phyloP scores from a whole-genome alignment of 345 rosid genomes.

The Odontarrhena argentea region DNA sequence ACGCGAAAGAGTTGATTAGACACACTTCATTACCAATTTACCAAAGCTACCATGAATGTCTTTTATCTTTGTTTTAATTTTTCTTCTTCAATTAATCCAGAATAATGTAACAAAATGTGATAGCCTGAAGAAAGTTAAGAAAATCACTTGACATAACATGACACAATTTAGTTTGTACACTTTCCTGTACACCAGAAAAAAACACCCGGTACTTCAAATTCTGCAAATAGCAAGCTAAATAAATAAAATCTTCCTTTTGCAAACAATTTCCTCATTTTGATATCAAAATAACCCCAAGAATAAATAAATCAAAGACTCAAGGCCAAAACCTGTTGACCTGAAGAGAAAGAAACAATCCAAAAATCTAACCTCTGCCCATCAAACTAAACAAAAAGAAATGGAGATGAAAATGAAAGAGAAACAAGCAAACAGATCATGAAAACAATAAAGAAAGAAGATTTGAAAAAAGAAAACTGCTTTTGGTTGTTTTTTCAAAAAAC shows the following conservation, averaged over 20 bases:
- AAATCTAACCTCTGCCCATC: slow-evolving; percentile 33
- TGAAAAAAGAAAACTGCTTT: slow-evolving; percentile 30
- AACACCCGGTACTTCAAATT: slow-evolving; percentile 23
- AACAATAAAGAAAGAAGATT: slow-evolving; percentile 19
- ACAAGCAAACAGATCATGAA: slow-evolving; percentile 30
- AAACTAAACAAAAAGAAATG: slow-evolving; percentile 16
- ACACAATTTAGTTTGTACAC: slow-evolving; percentile 23
- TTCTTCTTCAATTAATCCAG: not conserved
- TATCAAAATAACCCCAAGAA: slow-evolving; percentile 40
- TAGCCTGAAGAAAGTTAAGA: not conserved
- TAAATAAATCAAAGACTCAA: slow-evolving; percentile 45
- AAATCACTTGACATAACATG: slow-evolving; percentile 10
- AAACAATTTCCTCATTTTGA: slow-evolving; percentile 40
- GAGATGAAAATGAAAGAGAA: not conserved
- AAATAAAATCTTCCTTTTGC: slow-evolving; percentile 9
- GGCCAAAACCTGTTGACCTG: slow-evolving; percentile 39
- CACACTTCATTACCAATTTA: too few relatives aligned
- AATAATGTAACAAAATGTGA: not conserved
- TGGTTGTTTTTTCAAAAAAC: slow-evolving; percentile 31
- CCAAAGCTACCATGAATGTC: too few relatives aligned
- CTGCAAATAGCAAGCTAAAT: slow-evolving; percentile 11
- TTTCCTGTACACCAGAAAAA: slow-evolving; percentile 25
- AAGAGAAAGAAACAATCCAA: slow-evolving; percentile 33
- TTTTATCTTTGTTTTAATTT: too few relatives aligned
- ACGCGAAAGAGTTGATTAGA: too few relatives aligned